A percentile compares a stretch with the other conserved stretches of the same genome.
Conservation (phyloP, 768 basidiomycete species). For the Tylopilus sp. region DNA sequence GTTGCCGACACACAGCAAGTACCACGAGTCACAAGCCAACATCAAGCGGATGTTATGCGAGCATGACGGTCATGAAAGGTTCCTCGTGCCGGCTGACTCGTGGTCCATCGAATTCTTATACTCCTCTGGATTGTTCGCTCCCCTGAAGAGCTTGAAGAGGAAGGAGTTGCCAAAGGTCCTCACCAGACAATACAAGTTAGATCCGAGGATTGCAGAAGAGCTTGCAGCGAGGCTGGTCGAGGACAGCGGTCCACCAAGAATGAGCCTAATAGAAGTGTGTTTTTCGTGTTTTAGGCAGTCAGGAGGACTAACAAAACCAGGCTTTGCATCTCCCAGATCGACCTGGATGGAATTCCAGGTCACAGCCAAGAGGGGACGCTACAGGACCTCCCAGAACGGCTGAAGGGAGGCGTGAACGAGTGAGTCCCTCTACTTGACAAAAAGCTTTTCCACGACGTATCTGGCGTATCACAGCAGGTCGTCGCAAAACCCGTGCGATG, state of each 20-base stretch:
- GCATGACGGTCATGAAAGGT: slow-evolving; percentile 13
- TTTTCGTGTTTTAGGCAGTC: not conserved
- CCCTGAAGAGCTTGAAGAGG: slow-evolving; percentile 11
- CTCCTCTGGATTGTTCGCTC: slow-evolving; percentile 13
- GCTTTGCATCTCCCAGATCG: not conserved
- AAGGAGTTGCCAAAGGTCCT: slow-evolving; percentile 15
- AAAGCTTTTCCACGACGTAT: too few species aligned
- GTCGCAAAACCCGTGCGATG: not conserved
- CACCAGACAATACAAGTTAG: slow-evolving; percentile 22
- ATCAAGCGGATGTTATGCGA: slow-evolving; percentile 12
- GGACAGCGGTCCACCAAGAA: not conserved
- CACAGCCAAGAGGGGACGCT: not conserved
- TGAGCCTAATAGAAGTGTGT: not conserved
- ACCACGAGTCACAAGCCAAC: slow-evolving; percentile 12
- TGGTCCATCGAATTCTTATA: slow-evolving; percentile 22
- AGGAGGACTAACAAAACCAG: not conserved
- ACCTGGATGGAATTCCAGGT: not conserved
- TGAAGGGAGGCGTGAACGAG: not conserved
- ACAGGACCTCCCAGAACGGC: not conserved
- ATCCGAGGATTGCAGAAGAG: slow-evolving; percentile 11
- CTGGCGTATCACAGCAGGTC: not conserved
- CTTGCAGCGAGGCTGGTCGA: slow-evolving; percentile 9
- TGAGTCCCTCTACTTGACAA: not conserved
- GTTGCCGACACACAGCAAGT: slow-evolving; percentile 15
- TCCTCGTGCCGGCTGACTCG: slow-evolving; percentile 17